Base-by-base conservation (phyloP, 1,284 basidiomycete genomes). In the Taiwanofungus camphoratus region DNA sequence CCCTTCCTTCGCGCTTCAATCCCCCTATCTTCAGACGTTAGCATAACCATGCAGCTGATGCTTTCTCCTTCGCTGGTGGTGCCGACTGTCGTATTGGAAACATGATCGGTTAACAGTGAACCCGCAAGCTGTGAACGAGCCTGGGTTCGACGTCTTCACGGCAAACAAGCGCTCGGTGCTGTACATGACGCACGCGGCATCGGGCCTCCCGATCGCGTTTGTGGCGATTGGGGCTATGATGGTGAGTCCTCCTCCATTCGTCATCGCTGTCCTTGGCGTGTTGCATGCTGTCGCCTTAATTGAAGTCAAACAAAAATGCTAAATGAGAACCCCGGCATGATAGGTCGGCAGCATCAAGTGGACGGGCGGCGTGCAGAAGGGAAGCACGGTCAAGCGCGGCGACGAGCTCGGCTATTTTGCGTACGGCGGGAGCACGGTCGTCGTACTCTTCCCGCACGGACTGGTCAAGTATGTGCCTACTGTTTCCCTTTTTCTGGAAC, bases 61-160 rank as follows among this genome's bases (percentile, higher is more conserved):
- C n/a, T n/a, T n/a, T n/a, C n/a, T n/a, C n/a, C n/a, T n/a, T n/a
- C n/a, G n/a, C 22, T 24, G 12, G 7, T 24, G 21, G 4, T 4
- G 19, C 15, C 18, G 7, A 20, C 16, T 16, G 21, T 31, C 4
- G 32, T 18, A 16, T 5, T 9, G 2, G 7, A n/a, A 20, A 11
- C 36, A n/a, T n/a, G n/a, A n/a, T n/a, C n/a, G n/a, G 12, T 26
- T 19, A 52, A 59, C 55, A 68, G 82, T 85, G 26, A 89, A 90
- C 56, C 90, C 90, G 0, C 86, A 90, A 61, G 89, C 87, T 0
- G 74, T 93, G 46, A 90, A 87, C 53, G 80, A 82, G 61, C 51
- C 57, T 8, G 67, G 73, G 2, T 78, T 89, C 41, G 82, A 88
- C 55, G 83, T 89, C 2, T 81, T 88, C 55, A 83, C 83, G 0